Conservation (phyloP, 257 asterid genomes). For the Voacanga thouarsii region DNA sequence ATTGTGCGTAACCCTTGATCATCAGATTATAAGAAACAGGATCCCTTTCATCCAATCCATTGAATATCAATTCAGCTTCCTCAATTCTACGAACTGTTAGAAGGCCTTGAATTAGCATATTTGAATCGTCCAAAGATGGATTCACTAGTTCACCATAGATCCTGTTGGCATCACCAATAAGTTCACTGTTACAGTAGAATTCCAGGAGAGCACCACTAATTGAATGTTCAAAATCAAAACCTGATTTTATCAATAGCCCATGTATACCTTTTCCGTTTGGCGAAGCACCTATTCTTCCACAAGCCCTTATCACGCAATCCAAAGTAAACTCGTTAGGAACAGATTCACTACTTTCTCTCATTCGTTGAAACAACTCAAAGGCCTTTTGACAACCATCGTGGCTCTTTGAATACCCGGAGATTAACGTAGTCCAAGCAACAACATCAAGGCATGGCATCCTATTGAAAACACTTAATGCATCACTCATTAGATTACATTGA, state of each 20-base stretch:
- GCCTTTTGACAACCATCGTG: slow-evolving; percentile 51
- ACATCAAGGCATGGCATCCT: slow-evolving; percentile 63
- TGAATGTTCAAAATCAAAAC: slow-evolving; percentile 52
- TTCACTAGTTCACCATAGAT: slow-evolving; percentile 28
- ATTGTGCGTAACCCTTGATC: slow-evolving; percentile 69
- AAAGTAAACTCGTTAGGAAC: slow-evolving; percentile 76
- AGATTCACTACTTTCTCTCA: slow-evolving; percentile 45
- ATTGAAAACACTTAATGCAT: slow-evolving; percentile 48
- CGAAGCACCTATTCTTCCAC: slow-evolving; percentile 45
- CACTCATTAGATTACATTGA: slow-evolving; percentile 46
- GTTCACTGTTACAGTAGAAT: slow-evolving; percentile 48
- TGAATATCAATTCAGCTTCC: slow-evolving; percentile 59
- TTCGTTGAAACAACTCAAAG: slow-evolving; percentile 53
- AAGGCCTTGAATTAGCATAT: slow-evolving; percentile 52
- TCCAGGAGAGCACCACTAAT: slow-evolving; percentile 49
- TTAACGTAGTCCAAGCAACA: slow-evolving; percentile 75
- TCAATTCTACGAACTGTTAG: slow-evolving; percentile 38
- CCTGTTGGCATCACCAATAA: slow-evolving; percentile 50
- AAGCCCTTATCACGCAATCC: slow-evolving; percentile 64
- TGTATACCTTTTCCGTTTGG: slow-evolving; percentile 51
- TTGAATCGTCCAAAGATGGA: slow-evolving; percentile 38
- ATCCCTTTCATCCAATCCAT: slow-evolving; percentile 39
- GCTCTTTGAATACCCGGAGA: slow-evolving; percentile 67
- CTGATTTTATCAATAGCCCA: slow-evolving; percentile 52
- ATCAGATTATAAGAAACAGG: slow-evolving; percentile 52